Evolutionary conservation across 2,329 filamentous ascomycete genomes (phyloP).

Genomic region (Ophiostoma ulmi): DNA sequence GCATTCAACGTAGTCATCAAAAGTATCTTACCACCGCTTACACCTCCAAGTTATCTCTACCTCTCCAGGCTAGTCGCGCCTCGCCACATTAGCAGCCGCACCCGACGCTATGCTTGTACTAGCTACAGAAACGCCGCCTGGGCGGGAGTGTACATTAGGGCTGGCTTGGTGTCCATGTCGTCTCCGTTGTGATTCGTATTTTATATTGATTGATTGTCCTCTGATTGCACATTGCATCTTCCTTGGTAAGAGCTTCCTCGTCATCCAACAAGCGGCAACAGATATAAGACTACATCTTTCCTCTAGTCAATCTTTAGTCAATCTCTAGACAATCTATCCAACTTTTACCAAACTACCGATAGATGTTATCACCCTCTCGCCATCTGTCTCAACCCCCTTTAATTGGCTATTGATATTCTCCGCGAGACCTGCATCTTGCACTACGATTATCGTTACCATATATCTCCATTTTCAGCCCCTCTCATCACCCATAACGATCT

Average conservation of each 20-base stretch:
- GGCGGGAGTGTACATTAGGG: background rate
- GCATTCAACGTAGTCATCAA: background rate
- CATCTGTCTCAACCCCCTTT: background rate
- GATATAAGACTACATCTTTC: background rate
- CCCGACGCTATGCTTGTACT: slow-evolving; percentile 6
- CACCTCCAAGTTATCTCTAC: background rate
- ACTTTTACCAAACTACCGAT: background rate
- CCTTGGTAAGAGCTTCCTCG: background rate
- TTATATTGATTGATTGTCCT: background rate
- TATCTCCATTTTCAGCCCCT: background rate
- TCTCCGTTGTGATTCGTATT: background rate
- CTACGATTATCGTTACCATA: background rate
- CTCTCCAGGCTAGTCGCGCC: background rate
- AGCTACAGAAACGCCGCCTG: background rate
- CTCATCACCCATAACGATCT: background rate
- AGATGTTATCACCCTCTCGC: background rate
- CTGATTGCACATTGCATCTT: background rate
- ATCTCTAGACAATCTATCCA: background rate
- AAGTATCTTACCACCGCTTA: background rate
- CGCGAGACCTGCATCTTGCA: slow-evolving; percentile 8
- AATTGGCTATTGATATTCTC: background rate
- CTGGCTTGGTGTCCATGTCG: background rate
- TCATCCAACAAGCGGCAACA: background rate
- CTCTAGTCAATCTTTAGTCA: background rate
- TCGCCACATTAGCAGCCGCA: slow-evolving; percentile 1